Evolutionary conservation across 1,284 basidiomycete genomes (phyloP).

Genomic region (Trametes versicolor): DNA sequence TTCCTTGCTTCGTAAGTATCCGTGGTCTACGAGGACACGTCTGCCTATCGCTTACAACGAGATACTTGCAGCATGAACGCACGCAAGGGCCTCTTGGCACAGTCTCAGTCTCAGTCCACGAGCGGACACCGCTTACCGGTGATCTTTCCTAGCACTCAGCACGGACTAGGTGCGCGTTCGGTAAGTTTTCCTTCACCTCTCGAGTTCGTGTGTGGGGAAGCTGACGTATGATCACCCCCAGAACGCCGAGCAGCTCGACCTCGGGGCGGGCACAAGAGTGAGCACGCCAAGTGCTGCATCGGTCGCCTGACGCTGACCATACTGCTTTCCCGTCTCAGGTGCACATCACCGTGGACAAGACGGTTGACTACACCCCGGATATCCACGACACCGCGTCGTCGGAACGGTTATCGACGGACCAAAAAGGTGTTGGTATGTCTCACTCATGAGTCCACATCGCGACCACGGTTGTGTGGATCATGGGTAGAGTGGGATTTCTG

Average conservation of each 20-base stretch:
- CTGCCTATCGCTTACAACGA: neutral
- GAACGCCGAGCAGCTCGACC: constrained; percentile 26
- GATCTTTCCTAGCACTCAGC: constrained; percentile 26
- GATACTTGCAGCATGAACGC: constrained; percentile 35
- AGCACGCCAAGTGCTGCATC: neutral
- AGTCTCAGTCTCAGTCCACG: constrained; percentile 26
- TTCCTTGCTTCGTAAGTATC: constrained; percentile 34
- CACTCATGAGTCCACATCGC: neutral
- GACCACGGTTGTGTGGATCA: neutral
- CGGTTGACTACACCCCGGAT: constrained; percentile 36
- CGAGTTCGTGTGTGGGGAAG: too few species aligned
- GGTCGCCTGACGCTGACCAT: neutral
- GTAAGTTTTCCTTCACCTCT: constrained; percentile 9
- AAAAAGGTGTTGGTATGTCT: constrained; percentile 18
- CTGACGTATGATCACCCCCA: constrained; percentile 9
- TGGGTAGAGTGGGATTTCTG: neutral
- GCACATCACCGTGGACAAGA: constrained; percentile 42
- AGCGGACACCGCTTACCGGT: constrained; percentile 32
- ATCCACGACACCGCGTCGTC: constrained; percentile 17
- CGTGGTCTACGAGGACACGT: neutral
- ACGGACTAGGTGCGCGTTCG: constrained; percentile 14
- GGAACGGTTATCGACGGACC: constrained; percentile 16
- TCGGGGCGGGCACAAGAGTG: constrained; percentile 6
- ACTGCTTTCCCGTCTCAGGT: constrained; percentile 26
- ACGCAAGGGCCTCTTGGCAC: constrained; percentile 34